These are phyloP conservation scores for Blastobotrys raffinosifermentans DNA, from an alignment of 1,139 yeast species.

Conservation along the genomic window DNA sequence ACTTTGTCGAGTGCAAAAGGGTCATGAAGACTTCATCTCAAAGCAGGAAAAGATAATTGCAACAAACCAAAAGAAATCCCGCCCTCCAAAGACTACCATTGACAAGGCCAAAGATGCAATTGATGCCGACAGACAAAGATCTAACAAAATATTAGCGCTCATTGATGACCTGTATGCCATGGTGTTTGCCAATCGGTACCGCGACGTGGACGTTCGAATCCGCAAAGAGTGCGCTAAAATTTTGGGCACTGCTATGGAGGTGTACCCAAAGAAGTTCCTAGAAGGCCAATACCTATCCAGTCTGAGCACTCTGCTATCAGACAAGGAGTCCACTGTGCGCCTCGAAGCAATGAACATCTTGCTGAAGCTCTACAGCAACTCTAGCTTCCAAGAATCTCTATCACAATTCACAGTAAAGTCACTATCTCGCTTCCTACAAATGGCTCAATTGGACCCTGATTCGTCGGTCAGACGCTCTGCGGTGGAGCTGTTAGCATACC, in stretches of 20 bases:
- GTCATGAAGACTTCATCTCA: slow-evolving; percentile 6
- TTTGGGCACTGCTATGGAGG: slow-evolving; percentile 46
- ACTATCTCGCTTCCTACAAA: slow-evolving; percentile 57
- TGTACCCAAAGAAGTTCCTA: slow-evolving; percentile 63
- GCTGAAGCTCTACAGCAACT: slow-evolving; percentile 41
- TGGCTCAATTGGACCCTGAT: slow-evolving; percentile 51
- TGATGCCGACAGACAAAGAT: slow-evolving; percentile 40
- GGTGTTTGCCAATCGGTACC: slow-evolving; percentile 68
- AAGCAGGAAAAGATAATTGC: slow-evolving; percentile 11
- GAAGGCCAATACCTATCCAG: slow-evolving; percentile 56
- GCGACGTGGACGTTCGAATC: slow-evolving; percentile 70
- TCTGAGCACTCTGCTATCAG: slow-evolving; percentile 80
- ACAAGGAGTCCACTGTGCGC: slow-evolving; percentile 56
- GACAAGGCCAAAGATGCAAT: slow-evolving; percentile 8
- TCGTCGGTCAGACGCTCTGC: slow-evolving; percentile 48
- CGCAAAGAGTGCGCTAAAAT: slow-evolving; percentile 61
- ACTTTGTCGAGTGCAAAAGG: slow-evolving; percentile 46
- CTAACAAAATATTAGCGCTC: slow-evolving; percentile 47
- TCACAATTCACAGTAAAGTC: slow-evolving; percentile 70
- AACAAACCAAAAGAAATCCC: slow-evolving; percentile 36
- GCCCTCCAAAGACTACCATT: slow-evolving; percentile 5
- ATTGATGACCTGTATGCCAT: slow-evolving; percentile 62
- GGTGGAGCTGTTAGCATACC: slow-evolving; percentile 48
- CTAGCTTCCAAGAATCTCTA: slow-evolving; percentile 41
- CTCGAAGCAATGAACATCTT: slow-evolving; percentile 57